Evolutionary conservation across 495 filamentous ascomycete species (phyloP).

Genomic region (Lindgomyces ingoldianus): DNA sequence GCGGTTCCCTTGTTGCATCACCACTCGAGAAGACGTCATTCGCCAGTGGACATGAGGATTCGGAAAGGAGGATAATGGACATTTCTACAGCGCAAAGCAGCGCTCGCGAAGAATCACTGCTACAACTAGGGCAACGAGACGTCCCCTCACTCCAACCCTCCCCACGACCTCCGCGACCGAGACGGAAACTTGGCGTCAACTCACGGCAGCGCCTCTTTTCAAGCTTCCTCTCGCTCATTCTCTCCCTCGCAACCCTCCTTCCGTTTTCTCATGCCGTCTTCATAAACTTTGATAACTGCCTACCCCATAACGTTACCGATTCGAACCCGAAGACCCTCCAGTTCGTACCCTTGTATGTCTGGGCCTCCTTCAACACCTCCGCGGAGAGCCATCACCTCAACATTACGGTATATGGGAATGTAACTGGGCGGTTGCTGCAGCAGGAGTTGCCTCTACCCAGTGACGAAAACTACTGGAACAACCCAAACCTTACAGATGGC

Average conservation of each 20-base stretch:
- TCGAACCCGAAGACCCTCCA: slow-evolving; percentile 63
- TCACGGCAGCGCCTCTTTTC: not conserved
- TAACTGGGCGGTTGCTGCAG: slow-evolving; percentile 63
- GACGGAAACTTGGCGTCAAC: slow-evolving; percentile 22
- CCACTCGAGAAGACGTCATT: not conserved
- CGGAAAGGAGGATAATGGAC: not conserved
- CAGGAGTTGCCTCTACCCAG: slow-evolving; percentile 52
- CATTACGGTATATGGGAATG: slow-evolving; percentile 87
- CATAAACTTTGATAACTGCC: slow-evolving; percentile 82
- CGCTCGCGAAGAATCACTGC: not conserved
- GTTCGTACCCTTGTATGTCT: slow-evolving; percentile 72
- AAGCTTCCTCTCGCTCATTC: slow-evolving; percentile 18
- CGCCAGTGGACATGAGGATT: slow-evolving; percentile 17
- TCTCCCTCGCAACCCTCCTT: slow-evolving; percentile 22
- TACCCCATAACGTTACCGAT: slow-evolving; percentile 50
- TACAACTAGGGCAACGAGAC: slow-evolving; percentile 7
- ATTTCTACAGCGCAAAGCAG: not conserved
- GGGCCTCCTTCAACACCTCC: slow-evolving; percentile 68
- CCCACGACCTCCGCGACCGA: slow-evolving; percentile 18
- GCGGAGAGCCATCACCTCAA: slow-evolving; percentile 66
- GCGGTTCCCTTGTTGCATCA: not conserved
- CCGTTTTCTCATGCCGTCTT: slow-evolving; percentile 53
- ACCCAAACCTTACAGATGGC: slow-evolving; percentile 63
- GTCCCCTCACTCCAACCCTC: slow-evolving; percentile 20
- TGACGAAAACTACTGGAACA: slow-evolving; percentile 53